Base-by-base conservation (phyloP, 139 green algal species). In the Chlamydomonas applanata region DNA sequence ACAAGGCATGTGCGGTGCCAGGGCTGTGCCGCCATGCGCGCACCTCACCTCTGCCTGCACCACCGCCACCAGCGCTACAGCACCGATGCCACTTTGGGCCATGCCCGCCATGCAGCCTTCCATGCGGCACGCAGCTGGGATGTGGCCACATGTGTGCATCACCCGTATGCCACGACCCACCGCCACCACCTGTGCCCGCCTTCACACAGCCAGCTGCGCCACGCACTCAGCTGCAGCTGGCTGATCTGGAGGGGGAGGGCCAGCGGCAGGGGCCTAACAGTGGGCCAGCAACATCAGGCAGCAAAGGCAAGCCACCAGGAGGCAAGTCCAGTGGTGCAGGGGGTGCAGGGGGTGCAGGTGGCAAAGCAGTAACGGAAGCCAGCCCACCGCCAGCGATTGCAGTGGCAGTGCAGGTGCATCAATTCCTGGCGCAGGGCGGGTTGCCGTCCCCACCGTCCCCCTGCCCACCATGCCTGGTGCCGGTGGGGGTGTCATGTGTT, bases 61-160 rank as follows among this genome's bases (percentile, higher is more conserved):
- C 20, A 34, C 69, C 52, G 53, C 52, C n/a, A n/a, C n/a, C n/a
- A 24, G 30, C 49, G 7, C 40, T 49, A 33, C 72, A 74, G 4
- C 91, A 97, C 72, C 65, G 78, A 22, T 97, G 92, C 77, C 92
- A 97, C 76, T 97, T 86, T 77, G 92, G 92, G 2, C 71, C 88
- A 0, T 97, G 92, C 76, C 92, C 92, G 1, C 82, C 88, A 1
- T 97, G 92, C 84, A 59, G 74, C 0, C n/a, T 73, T 14, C 52
- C 77, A 3, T 97, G 92, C 68, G 81, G 78, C 33, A 83, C 75
- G 4, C 30, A 67, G 32, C 79, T 94, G 27, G 4, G 75, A 2
- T 96, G 90, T 52, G 79, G 85, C 20, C 90, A 96, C 71, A 22
- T 25, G 1, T 96, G 91, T 78, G 32, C 59, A 20, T 32, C 36